Percentiles rank a stretch among this genome's conserved stretches.
Evolutionary conservation across 768 basidiomycete species (phyloP).

Genomic region (Lentinula boryana): DNA sequence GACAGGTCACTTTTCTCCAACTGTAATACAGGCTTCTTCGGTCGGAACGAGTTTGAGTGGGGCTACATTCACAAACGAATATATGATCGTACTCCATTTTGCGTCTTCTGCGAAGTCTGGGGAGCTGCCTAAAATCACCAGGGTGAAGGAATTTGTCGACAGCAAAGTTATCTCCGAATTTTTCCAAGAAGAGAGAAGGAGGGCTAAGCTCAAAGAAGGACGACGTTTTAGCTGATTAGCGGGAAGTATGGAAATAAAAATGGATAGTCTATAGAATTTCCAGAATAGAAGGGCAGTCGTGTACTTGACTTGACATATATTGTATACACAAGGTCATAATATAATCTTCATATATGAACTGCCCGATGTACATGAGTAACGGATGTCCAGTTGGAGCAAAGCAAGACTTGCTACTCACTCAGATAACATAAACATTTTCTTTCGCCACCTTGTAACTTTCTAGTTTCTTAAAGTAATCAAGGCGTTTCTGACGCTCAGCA

Average conservation of each 20-base stretch:
- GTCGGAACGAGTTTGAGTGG: constrained; percentile 19
- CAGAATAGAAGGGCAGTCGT: neutral
- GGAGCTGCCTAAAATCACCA: constrained; percentile 19
- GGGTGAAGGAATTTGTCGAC: constrained; percentile 28
- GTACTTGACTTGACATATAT: neutral
- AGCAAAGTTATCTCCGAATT: constrained; percentile 18
- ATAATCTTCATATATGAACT: neutral
- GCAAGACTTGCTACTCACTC: constrained; percentile 9
- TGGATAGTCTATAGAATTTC: neutral
- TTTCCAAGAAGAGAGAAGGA: constrained; percentile 23
- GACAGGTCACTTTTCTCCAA: neutral
- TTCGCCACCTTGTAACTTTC: constrained; percentile 32
- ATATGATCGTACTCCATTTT: constrained; percentile 15
- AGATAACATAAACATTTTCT: constrained; percentile 37
- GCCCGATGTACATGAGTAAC: neutral
- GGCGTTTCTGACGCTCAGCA: constrained; percentile 25
- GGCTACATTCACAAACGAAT: constrained; percentile 12
- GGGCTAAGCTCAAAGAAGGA: constrained; percentile 1
- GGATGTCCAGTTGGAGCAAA: neutral
- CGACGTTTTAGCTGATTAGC: neutral
- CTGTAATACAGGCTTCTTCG: constrained; percentile 18
- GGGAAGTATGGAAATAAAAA: neutral
- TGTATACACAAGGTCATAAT: neutral
- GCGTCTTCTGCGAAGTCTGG: constrained; percentile 9
- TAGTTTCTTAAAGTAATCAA: constrained; percentile 34